A percentile compares a stretch with the other conserved stretches of the same genome.
Conservation (phyloP, 164 flowering plant genomes). For the Paratinospora sagittata region DNA sequence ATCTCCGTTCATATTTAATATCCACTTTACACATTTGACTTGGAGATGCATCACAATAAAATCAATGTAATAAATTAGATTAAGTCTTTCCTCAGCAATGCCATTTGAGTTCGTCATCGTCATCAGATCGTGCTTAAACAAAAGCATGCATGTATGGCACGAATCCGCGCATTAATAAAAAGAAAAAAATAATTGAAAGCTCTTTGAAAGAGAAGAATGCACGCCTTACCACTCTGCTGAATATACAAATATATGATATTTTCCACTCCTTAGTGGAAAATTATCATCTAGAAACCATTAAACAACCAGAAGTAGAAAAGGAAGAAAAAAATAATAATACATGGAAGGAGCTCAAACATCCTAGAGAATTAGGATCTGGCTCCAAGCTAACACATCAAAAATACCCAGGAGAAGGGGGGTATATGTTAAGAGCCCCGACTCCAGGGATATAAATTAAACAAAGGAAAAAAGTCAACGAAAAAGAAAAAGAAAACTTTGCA, state of each 20-base stretch:
- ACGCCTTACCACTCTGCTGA: constrained; percentile 16
- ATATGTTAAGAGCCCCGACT: constrained; percentile 17
- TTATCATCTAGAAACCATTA: constrained; percentile 1
- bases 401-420: constrained; percentile 26
- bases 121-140: no score
- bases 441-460: constrained; percentile 10
- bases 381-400: constrained; percentile 34
- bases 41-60: no score
- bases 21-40: no score
- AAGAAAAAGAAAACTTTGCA: constrained; percentile 1
- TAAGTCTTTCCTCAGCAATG: no score
- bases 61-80: no score
- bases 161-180: no score
- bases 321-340: constrained; percentile 17
- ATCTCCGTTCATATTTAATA: no score
- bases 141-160: no score
- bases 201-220: neutral
- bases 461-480: constrained; percentile 1
- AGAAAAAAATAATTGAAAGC: neutral
- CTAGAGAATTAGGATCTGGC: constrained; percentile 26
- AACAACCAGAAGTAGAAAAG: constrained; percentile 2
- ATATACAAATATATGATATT: constrained; percentile 26
- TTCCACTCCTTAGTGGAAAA: constrained; percentile 28
- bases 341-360: constrained; percentile 29
- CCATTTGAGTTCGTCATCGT: no score